Evolutionary conservation across 768 basidiomycete genomes (phyloP), one percentile per base, ranked within the genome.

Genomic region (Lactarius akahatsu): DNA sequence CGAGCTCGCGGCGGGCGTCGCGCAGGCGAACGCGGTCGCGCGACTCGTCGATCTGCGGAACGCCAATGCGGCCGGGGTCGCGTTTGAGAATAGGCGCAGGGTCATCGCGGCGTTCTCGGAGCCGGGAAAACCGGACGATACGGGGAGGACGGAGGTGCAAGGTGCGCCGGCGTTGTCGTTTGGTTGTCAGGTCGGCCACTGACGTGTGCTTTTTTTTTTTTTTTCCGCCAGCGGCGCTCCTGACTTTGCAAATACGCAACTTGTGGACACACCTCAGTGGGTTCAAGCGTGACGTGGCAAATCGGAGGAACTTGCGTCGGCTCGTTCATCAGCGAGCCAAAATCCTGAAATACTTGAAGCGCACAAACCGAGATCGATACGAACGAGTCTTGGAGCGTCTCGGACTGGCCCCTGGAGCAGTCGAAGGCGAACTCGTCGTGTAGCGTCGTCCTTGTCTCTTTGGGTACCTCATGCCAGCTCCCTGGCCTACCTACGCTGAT

Each of bases 381-480:
- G 90, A 93, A 65, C 78, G 77, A 18, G 72, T 91, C 30, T 81
- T 98, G 59, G 80, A 82, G 56, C 85, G 87, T 66, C 78, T 97
- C 30, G 96, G 90, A 3, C 75, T 98, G 26, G 91, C 95, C 69
- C 81, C 85, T 38, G 81, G 81, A 67, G 87, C 89, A 43, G 92
- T 98, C 1, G 94, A 97, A 76, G 96, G 95, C 50, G 95, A 98
- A 75, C 79, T 98, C 43, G 82, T 92, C 62, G 83, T 96, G 61
- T 91, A 87, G 85, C n/a, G 26, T 26, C 41, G 58, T 43, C 34
- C 26, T 56, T 56, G 18, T 56, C 47, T 23, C 23, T 50, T n/a
- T n/a, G 47, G n/a, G 18, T 50, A 45, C 43, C 43, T 45, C 43
- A n/a, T 45, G 43, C 43, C 43, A 45, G 18, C 20, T 43, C 6